phyloP scores from a whole-genome alignment of 163 green algal genomes.

The Chlamydomonas reinhardtii region DNA sequence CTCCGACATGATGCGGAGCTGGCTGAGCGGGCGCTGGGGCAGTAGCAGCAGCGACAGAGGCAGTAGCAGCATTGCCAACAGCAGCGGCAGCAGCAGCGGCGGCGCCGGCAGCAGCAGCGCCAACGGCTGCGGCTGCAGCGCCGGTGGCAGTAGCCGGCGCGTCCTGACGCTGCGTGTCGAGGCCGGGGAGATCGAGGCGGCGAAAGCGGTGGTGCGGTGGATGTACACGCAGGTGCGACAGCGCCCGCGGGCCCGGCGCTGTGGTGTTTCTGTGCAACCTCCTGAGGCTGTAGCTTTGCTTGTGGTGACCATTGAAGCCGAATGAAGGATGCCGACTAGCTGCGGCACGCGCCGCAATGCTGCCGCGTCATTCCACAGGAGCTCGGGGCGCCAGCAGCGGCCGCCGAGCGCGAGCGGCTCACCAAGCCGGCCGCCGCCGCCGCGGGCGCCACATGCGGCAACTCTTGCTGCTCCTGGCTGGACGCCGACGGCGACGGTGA shows the following conservation, averaged over 20 bases:
- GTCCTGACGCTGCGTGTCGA: neutral
- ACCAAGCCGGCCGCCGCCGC: too few relatives aligned
- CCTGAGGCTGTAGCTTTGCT: too few relatives aligned
- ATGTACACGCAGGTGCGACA: constrained; percentile 41
- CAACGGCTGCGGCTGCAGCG: neutral
- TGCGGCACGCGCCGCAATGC: too few relatives aligned
- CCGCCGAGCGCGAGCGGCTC: too few relatives aligned
- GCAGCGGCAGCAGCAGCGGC: neutral
- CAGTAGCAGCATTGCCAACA: neutral
- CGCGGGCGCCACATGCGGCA: too few relatives aligned
- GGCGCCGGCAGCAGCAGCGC: neutral
- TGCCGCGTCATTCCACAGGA: too few relatives aligned
- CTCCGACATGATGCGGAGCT: constrained; percentile 31
- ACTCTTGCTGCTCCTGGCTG: neutral
- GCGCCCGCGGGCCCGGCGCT: too few relatives aligned
- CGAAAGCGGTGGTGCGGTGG: constrained; percentile 22
- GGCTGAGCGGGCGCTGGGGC: constrained; percentile 11
- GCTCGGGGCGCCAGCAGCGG: too few relatives aligned
- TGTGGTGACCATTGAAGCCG: too few relatives aligned
- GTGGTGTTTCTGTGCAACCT: too few relatives aligned
- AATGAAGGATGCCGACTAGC: too few relatives aligned
- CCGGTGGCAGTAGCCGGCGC: neutral
- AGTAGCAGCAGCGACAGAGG: neutral
- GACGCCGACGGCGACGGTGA: too few relatives aligned
- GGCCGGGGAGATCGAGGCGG: constrained; percentile 4